A percentile compares a stretch with the other conserved stretches of the same genome.
Conservation (phyloP, 1,284 basidiomycete species). For the Cerioporus squamosus region DNA sequence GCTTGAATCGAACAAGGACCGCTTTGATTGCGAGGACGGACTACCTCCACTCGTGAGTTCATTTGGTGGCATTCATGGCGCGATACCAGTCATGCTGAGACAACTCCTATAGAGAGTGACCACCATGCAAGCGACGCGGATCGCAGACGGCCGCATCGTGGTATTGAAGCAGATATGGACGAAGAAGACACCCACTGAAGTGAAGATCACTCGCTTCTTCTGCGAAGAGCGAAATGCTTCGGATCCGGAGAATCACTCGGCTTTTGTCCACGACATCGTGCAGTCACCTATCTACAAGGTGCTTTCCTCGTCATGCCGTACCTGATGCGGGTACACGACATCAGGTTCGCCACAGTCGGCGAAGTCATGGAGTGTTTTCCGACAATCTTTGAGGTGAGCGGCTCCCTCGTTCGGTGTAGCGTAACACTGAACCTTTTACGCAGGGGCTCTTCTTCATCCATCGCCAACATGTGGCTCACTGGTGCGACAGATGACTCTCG, state of each 20-base stretch:
- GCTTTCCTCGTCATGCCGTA: constrained; percentile 33
- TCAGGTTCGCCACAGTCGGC: constrained; percentile 27
- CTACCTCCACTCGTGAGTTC: too few relatives aligned
- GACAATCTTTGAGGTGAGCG: constrained; percentile 19
- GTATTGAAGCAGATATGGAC: neutral
- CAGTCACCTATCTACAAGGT: constrained; percentile 19
- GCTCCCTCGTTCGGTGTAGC: too few relatives aligned
- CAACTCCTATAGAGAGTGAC: neutral
- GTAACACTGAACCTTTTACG: constrained; percentile 22
- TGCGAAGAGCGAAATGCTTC: constrained; percentile 10
- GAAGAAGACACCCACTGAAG: neutral
- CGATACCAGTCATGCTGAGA: too few relatives aligned
- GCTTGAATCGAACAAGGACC: neutral
- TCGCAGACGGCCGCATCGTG: constrained; percentile 12
- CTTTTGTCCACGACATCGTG: constrained; percentile 29
- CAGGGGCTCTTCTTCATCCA: neutral
- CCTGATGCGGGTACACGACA: constrained; percentile 21
- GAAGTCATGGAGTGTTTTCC: constrained; percentile 33
- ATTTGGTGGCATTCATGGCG: too few relatives aligned
- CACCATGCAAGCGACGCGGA: constrained; percentile 16
- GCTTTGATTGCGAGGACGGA: too few relatives aligned
- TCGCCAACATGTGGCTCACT: neutral
- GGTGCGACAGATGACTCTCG: too few relatives aligned
- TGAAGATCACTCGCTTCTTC: constrained; percentile 25
- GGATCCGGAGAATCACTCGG: constrained; percentile 13